Percentiles rank a stretch among this genome's conserved stretches.
phyloP scores from a whole-genome alignment of 495 filamentous ascomycete genomes.

The Penicillium odoratum region DNA sequence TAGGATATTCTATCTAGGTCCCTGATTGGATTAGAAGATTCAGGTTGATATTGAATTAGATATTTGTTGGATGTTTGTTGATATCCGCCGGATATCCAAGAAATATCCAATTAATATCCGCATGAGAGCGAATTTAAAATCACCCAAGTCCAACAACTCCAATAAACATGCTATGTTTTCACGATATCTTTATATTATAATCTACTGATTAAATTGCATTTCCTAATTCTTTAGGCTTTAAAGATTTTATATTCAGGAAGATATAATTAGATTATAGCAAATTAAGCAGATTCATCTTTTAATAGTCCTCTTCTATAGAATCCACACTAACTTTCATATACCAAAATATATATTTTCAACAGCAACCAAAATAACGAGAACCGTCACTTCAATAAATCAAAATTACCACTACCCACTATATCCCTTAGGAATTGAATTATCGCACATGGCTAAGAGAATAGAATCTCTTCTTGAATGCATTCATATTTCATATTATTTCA shows the following conservation, averaged over 20 bases:
- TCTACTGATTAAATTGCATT: conserved; percentile 6
- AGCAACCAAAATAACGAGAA: conserved; percentile 6
- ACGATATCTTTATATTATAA: conserved; percentile 4
- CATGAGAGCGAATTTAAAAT: conserved; percentile 5
- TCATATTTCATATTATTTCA: conserved; percentile 7
- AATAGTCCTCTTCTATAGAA: background rate
- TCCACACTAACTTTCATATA: background rate
- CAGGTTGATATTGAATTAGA: background rate
- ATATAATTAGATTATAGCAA: background rate
- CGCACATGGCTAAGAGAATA: background rate
- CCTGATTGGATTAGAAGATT: conserved; percentile 3
- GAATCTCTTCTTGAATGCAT: conserved; percentile 1
- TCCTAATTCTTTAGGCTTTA: conserved; percentile 3
- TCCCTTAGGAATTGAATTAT: conserved; percentile 2
- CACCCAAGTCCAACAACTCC: conserved; percentile 8
- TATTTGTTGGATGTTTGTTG: conserved; percentile 1
- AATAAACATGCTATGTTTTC: conserved; percentile 6
- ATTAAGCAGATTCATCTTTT: conserved; percentile 1
- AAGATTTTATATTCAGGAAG: conserved; percentile 3
- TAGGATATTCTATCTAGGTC: background rate
- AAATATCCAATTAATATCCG: conserved; percentile 5
- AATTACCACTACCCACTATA: conserved; percentile 6
- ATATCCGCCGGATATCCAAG: conserved; percentile 2
- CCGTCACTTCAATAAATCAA: conserved; percentile 2
- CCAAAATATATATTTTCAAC: conserved; percentile 6